phyloP scores from a whole-genome alignment of 2,329 filamentous ascomycete species.

The Diaporthe citrichinensis region DNA sequence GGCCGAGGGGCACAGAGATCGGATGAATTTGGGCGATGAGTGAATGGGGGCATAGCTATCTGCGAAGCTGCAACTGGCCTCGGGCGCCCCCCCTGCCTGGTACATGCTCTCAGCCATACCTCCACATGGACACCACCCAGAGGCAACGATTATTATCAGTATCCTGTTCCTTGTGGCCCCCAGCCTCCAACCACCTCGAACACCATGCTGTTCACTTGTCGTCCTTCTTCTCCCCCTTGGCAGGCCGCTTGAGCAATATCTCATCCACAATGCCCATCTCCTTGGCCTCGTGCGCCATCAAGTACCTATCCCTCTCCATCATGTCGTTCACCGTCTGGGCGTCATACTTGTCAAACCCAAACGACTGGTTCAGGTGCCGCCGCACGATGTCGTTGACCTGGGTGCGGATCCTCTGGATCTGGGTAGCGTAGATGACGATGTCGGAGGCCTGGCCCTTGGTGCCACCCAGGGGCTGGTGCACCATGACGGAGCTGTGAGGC shows the following conservation, averaged over 20 bases:
- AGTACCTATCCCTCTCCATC: conserved; percentile 97
- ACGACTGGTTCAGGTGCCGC: conserved; percentile 83
- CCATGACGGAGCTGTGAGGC: conserved; percentile 96
- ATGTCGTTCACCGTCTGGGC: conserved; percentile 90
- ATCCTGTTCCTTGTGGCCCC: not conserved
- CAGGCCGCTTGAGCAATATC: conserved; percentile 77
- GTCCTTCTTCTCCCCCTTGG: conserved; percentile 34
- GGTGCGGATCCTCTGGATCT: conserved; percentile 88
- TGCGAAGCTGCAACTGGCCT: not conserved
- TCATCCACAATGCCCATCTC: conserved; percentile 94
- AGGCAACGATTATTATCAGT: not conserved
- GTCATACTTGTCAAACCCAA: conserved; percentile 81
- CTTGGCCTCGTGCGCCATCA: conserved; percentile 89
- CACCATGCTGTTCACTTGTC: not conserved
- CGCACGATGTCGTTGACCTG: conserved; percentile 94
- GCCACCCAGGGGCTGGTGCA: conserved; percentile 91
- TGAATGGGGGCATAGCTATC: not conserved
- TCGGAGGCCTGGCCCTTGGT: conserved; percentile 78
- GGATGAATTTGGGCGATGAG: not conserved
- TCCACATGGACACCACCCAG: not conserved
- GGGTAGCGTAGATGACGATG: conserved; percentile 96
- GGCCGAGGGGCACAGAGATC: not conserved
- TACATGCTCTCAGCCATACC: not conserved
- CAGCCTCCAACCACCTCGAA: not conserved
- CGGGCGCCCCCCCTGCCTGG: not conserved